A percentile compares a stretch with the other conserved stretches of the same genome.
Evolutionary conservation across 768 basidiomycete genomes (phyloP).

Genomic region (Phylloporus scabripes): DNA sequence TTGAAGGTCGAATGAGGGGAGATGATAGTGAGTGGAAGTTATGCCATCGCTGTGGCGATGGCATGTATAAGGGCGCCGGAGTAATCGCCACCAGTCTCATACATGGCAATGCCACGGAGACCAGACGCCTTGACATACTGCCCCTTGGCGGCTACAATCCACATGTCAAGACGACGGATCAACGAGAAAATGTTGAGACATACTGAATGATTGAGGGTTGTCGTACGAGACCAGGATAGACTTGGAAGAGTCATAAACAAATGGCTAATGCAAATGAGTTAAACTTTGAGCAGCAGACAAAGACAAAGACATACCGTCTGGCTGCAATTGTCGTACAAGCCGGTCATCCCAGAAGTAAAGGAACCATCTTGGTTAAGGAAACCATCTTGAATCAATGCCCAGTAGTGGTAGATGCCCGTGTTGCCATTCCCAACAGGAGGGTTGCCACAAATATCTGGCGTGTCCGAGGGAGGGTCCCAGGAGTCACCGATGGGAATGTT

Average conservation of each 20-base stretch:
- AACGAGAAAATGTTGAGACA: slow-evolving; percentile 4
- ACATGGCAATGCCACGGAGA: slow-evolving; percentile 43
- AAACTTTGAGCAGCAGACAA: not conserved
- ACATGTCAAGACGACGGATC: not conserved
- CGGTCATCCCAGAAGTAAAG: slow-evolving; percentile 48
- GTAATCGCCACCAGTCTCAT: slow-evolving; percentile 41
- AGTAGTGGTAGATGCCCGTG: slow-evolving; percentile 57
- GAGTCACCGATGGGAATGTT: slow-evolving; percentile 47
- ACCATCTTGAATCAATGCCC: slow-evolving; percentile 53
- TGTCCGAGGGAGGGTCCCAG: slow-evolving; percentile 45
- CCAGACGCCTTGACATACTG: slow-evolving; percentile 31
- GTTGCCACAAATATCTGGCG: slow-evolving; percentile 57
- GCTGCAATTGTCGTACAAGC: slow-evolving; percentile 60
- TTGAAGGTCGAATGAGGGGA: slow-evolving; percentile 9
- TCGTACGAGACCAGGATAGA: slow-evolving; percentile 65
- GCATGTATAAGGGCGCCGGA: slow-evolving; percentile 31
- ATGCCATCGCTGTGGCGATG: slow-evolving; percentile 28
- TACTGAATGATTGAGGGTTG: slow-evolving; percentile 52
- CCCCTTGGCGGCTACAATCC: slow-evolving; percentile 37
- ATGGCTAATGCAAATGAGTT: slow-evolving; percentile 43
- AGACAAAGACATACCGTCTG: slow-evolving; percentile 52
- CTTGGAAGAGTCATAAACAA: slow-evolving; percentile 51
- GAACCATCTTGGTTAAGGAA: slow-evolving; percentile 45
- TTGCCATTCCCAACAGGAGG: slow-evolving; percentile 35
- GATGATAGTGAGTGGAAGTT: slow-evolving; percentile 2